Evolutionary conservation across 805 yeast genomes (phyloP).

Genomic region (Isabelozyma pseudorhagii): DNA sequence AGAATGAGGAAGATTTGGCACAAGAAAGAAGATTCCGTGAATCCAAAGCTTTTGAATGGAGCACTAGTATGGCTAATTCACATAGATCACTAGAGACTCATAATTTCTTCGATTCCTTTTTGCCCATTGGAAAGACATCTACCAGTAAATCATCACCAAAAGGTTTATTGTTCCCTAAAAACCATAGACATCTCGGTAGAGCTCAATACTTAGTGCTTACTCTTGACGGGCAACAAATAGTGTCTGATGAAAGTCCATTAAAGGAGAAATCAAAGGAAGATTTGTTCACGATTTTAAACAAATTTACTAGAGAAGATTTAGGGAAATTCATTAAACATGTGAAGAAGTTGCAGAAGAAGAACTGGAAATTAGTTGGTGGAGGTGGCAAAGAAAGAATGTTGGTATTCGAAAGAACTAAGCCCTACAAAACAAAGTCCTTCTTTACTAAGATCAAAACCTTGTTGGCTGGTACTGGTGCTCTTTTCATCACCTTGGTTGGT

Average conservation of each 20-base stretch:
- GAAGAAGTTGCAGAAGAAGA: constrained; percentile 39
- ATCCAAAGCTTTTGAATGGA: constrained; percentile 52
- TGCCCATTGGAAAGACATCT: constrained; percentile 5
- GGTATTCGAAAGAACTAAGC: constrained; percentile 8
- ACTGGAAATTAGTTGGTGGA: constrained; percentile 58
- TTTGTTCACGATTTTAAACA: constrained; percentile 36
- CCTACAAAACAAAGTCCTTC: neutral
- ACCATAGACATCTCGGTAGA: constrained; percentile 1
- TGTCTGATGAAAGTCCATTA: constrained; percentile 36
- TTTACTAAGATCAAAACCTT: constrained; percentile 13
- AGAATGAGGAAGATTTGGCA: constrained; percentile 32
- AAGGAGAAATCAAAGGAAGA: constrained; percentile 37
- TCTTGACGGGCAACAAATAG: constrained; percentile 31
- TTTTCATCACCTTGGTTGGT: constrained; percentile 18
- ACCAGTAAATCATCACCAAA: constrained; percentile 1
- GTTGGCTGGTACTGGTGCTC: constrained; percentile 24
- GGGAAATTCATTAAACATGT: constrained; percentile 31
- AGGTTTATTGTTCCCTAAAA: constrained; percentile 15
- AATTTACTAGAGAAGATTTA: constrained; percentile 32
- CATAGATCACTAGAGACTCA: constrained; percentile 38
- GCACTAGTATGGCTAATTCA: constrained; percentile 30
- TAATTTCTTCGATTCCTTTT: constrained; percentile 46
- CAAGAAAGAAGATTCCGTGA: constrained; percentile 47
- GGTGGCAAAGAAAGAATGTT: constrained; percentile 9
- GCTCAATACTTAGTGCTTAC: constrained; percentile 28